These are phyloP conservation scores for Tricholoma bakamatsutake DNA, from an alignment of 768 basidiomycete species.

Conservation along the genomic window DNA sequence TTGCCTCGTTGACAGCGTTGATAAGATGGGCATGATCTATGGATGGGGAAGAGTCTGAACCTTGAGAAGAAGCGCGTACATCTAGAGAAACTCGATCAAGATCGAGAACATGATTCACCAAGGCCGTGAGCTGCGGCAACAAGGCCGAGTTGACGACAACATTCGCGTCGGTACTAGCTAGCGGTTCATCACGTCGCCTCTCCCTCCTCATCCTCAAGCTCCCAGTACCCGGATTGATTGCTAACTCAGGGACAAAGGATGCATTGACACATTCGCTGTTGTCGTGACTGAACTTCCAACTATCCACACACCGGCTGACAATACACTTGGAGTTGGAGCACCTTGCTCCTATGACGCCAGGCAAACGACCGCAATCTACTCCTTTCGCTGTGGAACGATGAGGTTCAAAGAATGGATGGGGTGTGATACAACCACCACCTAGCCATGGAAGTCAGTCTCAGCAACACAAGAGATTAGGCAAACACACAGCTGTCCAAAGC, in stretches of 20 bases:
- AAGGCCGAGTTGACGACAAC: slow-evolving; percentile 15
- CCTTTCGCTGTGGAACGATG: slow-evolving; percentile 12
- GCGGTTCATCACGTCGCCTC: slow-evolving; percentile 4
- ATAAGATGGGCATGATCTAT: slow-evolving; percentile 15
- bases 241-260: background rate
- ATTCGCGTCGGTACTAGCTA: slow-evolving; percentile 3
- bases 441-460: background rate
- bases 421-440: slow-evolving; percentile 38
- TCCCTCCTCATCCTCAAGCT: slow-evolving; percentile 16
- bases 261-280: slow-evolving; percentile 16
- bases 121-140: slow-evolving; percentile 10
- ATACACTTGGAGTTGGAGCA: slow-evolving; percentile 24
- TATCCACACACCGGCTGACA: slow-evolving; percentile 21
- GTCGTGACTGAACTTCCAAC: slow-evolving; percentile 20
- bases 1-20: slow-evolving; percentile 14
- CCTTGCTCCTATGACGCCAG: slow-evolving; percentile 17
- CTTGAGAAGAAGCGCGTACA: background rate
- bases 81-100: slow-evolving; percentile 8
- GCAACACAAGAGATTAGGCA: background rate
- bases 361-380: slow-evolving; percentile 24
- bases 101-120: slow-evolving; percentile 18
- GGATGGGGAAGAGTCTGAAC: slow-evolving; percentile 2
- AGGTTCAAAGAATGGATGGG: slow-evolving; percentile 26
- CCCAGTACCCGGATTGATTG: slow-evolving; percentile 5
- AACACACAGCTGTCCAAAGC: slow-evolving; percentile 36